These are phyloP conservation scores for Cladochytrium replicatum DNA, from an alignment of 192 early-diverging fungal genomes.

Conservation along the genomic window DNA sequence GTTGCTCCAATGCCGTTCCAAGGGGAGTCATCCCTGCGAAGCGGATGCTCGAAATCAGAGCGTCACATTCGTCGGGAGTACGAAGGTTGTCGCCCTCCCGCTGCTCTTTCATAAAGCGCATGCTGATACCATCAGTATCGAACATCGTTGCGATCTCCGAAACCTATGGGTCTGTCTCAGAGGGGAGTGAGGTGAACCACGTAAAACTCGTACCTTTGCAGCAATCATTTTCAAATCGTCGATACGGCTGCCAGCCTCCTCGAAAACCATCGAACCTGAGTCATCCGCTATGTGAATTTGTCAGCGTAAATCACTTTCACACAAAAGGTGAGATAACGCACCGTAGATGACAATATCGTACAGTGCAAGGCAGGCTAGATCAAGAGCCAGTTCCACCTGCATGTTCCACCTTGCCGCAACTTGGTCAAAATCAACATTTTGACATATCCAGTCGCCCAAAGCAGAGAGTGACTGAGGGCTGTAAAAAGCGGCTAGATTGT, in stretches of 20 bases:
- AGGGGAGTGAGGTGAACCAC: too few species aligned
- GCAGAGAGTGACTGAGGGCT: too few species aligned
- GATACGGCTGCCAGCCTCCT: slow-evolving; percentile 18
- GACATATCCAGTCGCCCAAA: too few species aligned
- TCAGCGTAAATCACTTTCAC: too few species aligned
- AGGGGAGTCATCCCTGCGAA: slow-evolving; percentile 24
- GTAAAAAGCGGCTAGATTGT: too few species aligned
- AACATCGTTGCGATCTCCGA: slow-evolving; percentile 15
- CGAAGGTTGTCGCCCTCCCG: slow-evolving; percentile 16
- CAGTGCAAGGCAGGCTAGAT: slow-evolving; percentile 12
- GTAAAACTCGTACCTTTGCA: too few species aligned
- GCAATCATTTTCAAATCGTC: slow-evolving; percentile 21
- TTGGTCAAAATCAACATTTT: too few species aligned
- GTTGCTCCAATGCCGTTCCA: slow-evolving; percentile 18
- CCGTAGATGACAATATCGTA: slow-evolving; percentile 22
- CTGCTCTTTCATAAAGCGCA: slow-evolving; percentile 21
- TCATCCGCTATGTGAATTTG: too few species aligned
- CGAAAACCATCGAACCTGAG: slow-evolving; percentile 19
- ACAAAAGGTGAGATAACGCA: too few species aligned
- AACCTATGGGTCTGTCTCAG: too few species aligned
- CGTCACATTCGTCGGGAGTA: slow-evolving; percentile 5
- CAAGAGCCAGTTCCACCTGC: slow-evolving; percentile 17
- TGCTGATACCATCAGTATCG: slow-evolving; percentile 20
- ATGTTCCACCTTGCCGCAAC: too few species aligned
- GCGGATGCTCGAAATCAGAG: slow-evolving; percentile 5